Base-by-base conservation (phyloP, 2,329 filamentous ascomycete species). In the Cercospora citrullina region DNA sequence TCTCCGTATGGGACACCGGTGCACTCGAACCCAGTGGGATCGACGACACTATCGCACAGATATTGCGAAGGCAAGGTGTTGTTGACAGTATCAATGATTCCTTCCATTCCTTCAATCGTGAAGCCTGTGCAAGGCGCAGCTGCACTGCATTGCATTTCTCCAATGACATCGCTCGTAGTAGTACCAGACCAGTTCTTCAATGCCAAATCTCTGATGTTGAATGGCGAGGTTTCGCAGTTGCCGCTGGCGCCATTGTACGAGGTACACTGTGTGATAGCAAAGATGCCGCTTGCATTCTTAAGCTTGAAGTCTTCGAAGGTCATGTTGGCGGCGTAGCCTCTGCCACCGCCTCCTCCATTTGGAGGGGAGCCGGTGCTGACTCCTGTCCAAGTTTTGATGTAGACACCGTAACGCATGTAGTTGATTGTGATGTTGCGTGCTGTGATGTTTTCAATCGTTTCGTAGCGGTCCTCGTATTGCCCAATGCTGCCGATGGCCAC, bases 341-440 rank as follows among this genome's bases (percentile, higher is more conserved):
- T 73, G 4, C 86, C 86, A 18, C 84, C 86, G 8, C 86, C 86
- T 1, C 86, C 86, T 16, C 86, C 86, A 70, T 89, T 88, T 1
- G 85, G 86, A 4, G 85, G 84, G 61, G 82, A 85, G 23, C 84
- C 71, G 4, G 61, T 68, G 5, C 65, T 80, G 10, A 83, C 76
- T n/a, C 84, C 85, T 0, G 85, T 85, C 86, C 86, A 88, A 0
- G 86, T 88, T 77, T 89, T 88, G 70, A 88, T 58, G 48, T 69
- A 69, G 7, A 62, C 69, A 1, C 70, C 70, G 21, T 69, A 72
- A 7, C 70, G 64, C 69, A 71, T 70, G 33, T 63, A 31, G 21
- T 70, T 66, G 63, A 69, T 67, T 18, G 58, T 63, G 57, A 86
- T 58, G 72, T 87, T 85, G 16, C 80, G 78, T 1, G 80, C 84